These are phyloP conservation scores for Arbutus unedo DNA, from an alignment of 148 eudicot species.

Conservation along the genomic window DNA sequence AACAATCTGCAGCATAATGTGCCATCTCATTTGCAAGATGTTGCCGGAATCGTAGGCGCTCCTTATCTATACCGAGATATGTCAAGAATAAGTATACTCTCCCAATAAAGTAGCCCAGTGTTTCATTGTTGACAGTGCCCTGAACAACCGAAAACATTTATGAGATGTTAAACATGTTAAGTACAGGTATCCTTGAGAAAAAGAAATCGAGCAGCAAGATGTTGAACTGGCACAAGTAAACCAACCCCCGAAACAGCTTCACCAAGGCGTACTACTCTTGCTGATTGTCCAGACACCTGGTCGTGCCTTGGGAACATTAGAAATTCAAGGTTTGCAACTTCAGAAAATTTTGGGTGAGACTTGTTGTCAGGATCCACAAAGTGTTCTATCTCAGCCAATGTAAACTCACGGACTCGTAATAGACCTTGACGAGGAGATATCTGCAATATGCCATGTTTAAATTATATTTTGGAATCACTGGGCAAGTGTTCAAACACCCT, in stretches of 20 bases:
- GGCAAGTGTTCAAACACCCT: neutral
- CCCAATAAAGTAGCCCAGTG: conserved; percentile 22
- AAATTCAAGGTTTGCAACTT: conserved; percentile 72
- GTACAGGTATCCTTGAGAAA: neutral
- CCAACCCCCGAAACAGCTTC: conserved; percentile 78
- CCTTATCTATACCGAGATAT: conserved; percentile 81
- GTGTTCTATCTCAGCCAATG: conserved; percentile 91
- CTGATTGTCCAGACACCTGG: conserved; percentile 80
- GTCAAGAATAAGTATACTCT: conserved; percentile 82
- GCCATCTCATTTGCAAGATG: conserved; percentile 99
- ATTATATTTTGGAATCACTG: neutral
- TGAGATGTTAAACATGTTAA: neutral
- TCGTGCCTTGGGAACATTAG: conserved; percentile 91
- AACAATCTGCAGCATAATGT: conserved; percentile 98
- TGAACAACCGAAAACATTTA: neutral
- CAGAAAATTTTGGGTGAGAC: conserved; percentile 76
- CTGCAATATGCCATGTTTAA: conserved; percentile 26
- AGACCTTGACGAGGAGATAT: conserved; percentile 98
- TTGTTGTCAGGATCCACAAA: conserved; percentile 94
- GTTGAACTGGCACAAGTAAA: conserved; percentile 9
- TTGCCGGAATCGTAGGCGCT: conserved; percentile 80
- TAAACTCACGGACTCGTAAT: conserved; percentile 89
- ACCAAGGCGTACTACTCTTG: conserved; percentile 54
- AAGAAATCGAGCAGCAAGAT: conserved; percentile 4
- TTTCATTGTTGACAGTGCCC: conserved; percentile 23